A percentile compares a stretch with the other conserved stretches of the same genome.
phyloP scores from a whole-genome alignment of 108 stramenopile genomes.

The Conticribra guillardii region DNA sequence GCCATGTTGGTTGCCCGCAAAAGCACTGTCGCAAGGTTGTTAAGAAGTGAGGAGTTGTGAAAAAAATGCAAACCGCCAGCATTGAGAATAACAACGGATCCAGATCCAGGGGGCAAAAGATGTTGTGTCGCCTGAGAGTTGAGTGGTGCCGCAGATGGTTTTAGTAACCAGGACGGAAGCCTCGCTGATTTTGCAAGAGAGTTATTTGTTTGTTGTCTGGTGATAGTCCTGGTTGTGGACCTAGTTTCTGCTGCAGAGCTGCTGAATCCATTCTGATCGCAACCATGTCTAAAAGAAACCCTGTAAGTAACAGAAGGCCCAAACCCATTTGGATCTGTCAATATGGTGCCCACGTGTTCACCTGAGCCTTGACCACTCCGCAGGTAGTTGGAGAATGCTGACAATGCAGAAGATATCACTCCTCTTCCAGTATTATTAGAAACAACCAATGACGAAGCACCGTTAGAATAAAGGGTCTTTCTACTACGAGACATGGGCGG shows the following conservation, averaged over 20 bases:
- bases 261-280: slow-evolving; percentile 68
- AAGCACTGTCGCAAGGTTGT: slow-evolving; percentile 58
- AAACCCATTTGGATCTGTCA: slow-evolving; percentile 8
- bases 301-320: slow-evolving; percentile 36
- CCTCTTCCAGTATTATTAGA: slow-evolving; percentile 32
- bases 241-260: slow-evolving; percentile 66
- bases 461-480: not conserved
- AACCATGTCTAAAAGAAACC: slow-evolving; percentile 46
- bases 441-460: slow-evolving; percentile 33
- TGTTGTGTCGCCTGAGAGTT: slow-evolving; percentile 67
- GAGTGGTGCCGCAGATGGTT: slow-evolving; percentile 68
- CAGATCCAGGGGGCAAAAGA: slow-evolving; percentile 39
- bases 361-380: slow-evolving; percentile 44
- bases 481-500: slow-evolving; percentile 24
- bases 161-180: slow-evolving; percentile 71
- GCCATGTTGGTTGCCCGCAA: slow-evolving; percentile 58
- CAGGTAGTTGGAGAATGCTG: slow-evolving; percentile 42
- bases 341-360: slow-evolving; percentile 28
- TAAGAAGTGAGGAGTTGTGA: slow-evolving; percentile 53
- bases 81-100: slow-evolving; percentile 64
- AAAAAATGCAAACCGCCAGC: slow-evolving; percentile 82
- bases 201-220: too few species aligned
- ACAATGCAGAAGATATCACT: slow-evolving; percentile 42
- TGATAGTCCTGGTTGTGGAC: too few species aligned
- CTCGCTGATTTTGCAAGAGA: slow-evolving; percentile 60